Conservation (phyloP, 2,329 filamentous ascomycete genomes). For the Epichloe glyceriae region DNA sequence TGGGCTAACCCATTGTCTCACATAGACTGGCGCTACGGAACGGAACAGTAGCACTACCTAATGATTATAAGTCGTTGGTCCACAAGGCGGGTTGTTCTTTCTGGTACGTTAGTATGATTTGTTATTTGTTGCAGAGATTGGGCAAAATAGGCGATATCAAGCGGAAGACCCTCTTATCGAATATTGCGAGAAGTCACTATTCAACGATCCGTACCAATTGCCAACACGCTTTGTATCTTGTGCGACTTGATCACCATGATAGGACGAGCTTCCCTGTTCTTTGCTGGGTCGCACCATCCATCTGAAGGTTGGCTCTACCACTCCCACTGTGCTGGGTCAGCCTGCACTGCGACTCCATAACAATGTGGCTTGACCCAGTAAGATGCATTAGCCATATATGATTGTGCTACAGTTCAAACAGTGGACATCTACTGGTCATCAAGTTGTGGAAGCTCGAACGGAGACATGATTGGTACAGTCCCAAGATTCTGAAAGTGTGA, state of each 20-base stretch:
- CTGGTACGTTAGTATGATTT: too few relatives aligned
- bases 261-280: background rate
- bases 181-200: too few relatives aligned
- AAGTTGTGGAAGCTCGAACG: background rate
- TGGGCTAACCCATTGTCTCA: background rate
- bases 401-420: background rate
- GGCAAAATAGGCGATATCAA: too few relatives aligned
- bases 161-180: too few relatives aligned
- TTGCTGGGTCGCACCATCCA: background rate
- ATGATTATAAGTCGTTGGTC: too few relatives aligned
- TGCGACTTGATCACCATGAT: background rate
- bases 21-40: background rate
- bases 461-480: background rate
- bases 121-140: too few relatives aligned
- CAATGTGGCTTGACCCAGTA: conserved; percentile 1
- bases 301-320: background rate
- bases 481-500: background rate
- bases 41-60: too few relatives aligned
- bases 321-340: background rate
- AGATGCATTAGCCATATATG: background rate
- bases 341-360: background rate
- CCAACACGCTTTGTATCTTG: background rate
- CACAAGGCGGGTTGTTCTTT: too few relatives aligned
- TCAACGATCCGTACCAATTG: too few relatives aligned
- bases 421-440: background rate